phyloP scores from a whole-genome alignment of 2,329 filamentous ascomycete genomes.

The Paecilomyces dactylethromorphus region DNA sequence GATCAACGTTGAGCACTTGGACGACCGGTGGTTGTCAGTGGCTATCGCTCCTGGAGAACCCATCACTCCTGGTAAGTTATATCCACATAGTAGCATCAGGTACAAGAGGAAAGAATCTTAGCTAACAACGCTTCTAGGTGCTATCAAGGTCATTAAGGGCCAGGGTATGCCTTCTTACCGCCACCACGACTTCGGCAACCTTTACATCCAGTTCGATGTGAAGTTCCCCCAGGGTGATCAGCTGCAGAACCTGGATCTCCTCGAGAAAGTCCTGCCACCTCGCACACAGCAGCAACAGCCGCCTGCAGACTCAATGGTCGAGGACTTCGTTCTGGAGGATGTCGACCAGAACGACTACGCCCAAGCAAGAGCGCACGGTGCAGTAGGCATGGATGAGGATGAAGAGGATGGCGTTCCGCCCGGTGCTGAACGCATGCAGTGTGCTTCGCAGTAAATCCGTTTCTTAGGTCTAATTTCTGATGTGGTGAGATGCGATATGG shows the following conservation, averaged over 20 bases:
- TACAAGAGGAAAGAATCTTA: neutral
- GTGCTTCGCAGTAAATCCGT: conserved; percentile 43
- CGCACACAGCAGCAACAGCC: conserved; percentile 59
- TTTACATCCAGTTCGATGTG: conserved; percentile 96
- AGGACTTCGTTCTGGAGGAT: conserved; percentile 81
- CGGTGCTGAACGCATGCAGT: conserved; percentile 46
- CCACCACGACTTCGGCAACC: conserved; percentile 91
- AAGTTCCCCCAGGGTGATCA: conserved; percentile 82
- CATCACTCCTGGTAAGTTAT: conserved; percentile 73
- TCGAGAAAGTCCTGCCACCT: conserved; percentile 79
- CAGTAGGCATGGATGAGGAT: conserved; percentile 60
- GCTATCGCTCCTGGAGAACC: conserved; percentile 92
- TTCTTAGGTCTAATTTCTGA: neutral
- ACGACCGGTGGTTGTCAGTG: conserved; percentile 92
- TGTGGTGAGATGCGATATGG: conserved; percentile 11
- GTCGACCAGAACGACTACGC: conserved; percentile 62
- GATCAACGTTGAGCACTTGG: conserved; percentile 90
- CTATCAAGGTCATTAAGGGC: conserved; percentile 88
- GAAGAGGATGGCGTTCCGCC: conserved; percentile 49
- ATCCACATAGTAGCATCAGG: neutral
- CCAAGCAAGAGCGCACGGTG: conserved; percentile 62
- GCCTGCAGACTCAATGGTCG: conserved; percentile 81
- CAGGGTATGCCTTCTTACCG: conserved; percentile 97
- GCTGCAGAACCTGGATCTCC: conserved; percentile 64
- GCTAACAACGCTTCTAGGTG: conserved; percentile 48